Evolutionary conservation across 179 eudicot genomes (phyloP).

Genomic region (Amaranthus tricolor): DNA sequence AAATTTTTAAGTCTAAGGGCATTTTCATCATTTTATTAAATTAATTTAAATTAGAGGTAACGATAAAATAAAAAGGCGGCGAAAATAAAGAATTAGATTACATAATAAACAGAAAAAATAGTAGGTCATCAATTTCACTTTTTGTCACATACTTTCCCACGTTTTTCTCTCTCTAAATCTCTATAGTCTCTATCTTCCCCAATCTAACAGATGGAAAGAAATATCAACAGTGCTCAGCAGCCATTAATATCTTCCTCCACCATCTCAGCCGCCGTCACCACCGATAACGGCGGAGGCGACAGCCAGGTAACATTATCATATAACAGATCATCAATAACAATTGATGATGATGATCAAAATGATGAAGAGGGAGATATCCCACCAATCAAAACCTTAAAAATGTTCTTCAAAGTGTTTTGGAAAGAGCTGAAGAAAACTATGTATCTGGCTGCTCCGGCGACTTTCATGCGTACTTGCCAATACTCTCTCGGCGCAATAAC

Average conservation of each 20-base stretch:
- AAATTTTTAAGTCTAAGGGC: too few species aligned
- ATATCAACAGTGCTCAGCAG: neutral
- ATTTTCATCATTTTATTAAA: too few species aligned
- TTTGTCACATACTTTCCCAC: too few species aligned
- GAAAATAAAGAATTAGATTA: too few species aligned
- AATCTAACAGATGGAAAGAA: neutral
- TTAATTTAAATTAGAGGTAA: too few species aligned
- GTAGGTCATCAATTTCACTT: too few species aligned
- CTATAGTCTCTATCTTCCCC: neutral
- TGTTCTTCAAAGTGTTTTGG: slow-evolving; percentile 16
- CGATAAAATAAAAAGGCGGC: too few species aligned
- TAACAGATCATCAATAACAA: neutral
- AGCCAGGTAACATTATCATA: neutral
- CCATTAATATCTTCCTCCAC: neutral
- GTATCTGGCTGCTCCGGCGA: slow-evolving; percentile 60
- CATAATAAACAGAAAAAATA: neutral
- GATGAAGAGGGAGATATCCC: slow-evolving; percentile 1
- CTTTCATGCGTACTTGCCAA: slow-evolving; percentile 53
- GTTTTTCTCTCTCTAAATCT: neutral
- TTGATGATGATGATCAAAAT: too few species aligned
- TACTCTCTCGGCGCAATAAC: slow-evolving; percentile 68
- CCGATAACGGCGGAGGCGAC: neutral
- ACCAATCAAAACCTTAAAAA: neutral
- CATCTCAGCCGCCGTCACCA: neutral
- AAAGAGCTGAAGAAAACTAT: slow-evolving; percentile 53